phyloP scores from a whole-genome alignment of 78 protist species.

The Parvularia atlantis region DNA sequence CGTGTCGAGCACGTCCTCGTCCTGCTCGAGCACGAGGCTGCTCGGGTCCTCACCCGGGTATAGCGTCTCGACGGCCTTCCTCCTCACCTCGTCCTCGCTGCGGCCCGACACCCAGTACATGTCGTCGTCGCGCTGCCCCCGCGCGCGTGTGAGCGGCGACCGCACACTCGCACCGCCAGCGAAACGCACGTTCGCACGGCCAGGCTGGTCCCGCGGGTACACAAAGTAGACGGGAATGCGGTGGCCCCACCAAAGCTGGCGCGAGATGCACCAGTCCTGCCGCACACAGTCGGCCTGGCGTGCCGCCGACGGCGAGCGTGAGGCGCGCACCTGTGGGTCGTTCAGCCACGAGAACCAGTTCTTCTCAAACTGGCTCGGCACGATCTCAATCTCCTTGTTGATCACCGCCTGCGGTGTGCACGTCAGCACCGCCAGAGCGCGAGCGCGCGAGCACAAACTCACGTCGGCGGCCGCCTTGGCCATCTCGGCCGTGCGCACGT shows the following conservation, averaged over 20 bases:
- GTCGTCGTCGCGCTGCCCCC: no score
- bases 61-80: background rate
- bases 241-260: slow-evolving; percentile 99
- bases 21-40: slow-evolving; percentile 52
- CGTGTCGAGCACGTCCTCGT: slow-evolving; percentile 92
- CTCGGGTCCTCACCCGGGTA: slow-evolving; percentile 65
- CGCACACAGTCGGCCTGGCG: no score
- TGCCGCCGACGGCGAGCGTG: no score
- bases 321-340: no score
- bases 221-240: slow-evolving; percentile 91
- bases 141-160: no score
- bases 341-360: slow-evolving; percentile 47
- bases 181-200: no score
- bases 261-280: slow-evolving; percentile 86
- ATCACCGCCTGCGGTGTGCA: no score
- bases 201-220: no score
- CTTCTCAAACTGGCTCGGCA: slow-evolving; percentile 36
- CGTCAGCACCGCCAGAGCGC: no score
- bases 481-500: slow-evolving; percentile 41
- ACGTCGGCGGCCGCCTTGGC: slow-evolving; percentile 23
- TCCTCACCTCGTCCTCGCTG: slow-evolving; percentile 17
- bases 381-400: slow-evolving; percentile 36
- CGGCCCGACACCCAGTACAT: slow-evolving; percentile 1
- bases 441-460: no score
- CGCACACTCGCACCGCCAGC: no score